Conservation (phyloP, 108 stramenopile species). For the Cyclotella kingstonii region DNA sequence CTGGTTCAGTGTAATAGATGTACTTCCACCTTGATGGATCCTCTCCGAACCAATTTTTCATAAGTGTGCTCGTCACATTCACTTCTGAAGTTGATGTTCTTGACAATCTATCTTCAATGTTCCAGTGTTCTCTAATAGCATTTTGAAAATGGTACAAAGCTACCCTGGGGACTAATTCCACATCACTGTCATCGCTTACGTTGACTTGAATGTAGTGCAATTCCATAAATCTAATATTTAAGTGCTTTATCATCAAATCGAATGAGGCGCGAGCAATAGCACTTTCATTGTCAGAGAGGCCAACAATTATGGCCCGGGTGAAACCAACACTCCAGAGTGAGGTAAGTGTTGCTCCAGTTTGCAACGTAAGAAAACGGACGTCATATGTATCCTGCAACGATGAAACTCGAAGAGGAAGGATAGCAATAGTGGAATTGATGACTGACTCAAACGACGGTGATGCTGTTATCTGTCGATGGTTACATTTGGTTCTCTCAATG, state of each 20-base stretch:
- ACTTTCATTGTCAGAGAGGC: constrained; percentile 20
- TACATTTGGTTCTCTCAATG: constrained; percentile 1
- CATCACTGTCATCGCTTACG: not conserved
- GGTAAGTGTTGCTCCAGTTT: constrained; percentile 15
- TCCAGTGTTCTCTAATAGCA: not conserved
- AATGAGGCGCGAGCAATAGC: not conserved
- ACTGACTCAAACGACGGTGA: not conserved
- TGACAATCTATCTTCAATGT: not conserved
- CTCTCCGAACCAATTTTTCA: constrained; percentile 9
- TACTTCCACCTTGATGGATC: constrained; percentile 13
- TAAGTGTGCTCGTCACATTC: not conserved
- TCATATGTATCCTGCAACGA: constrained; percentile 1
- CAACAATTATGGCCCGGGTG: constrained; percentile 14
- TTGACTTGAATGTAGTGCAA: constrained; percentile 10
- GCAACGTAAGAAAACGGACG: constrained; percentile 1
- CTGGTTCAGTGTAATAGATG: constrained; percentile 27
- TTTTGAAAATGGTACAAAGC: constrained; percentile 6
- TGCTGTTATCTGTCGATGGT: not conserved
- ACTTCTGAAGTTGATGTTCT: not conserved
- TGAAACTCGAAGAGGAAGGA: constrained; percentile 14
- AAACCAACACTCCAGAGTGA: constrained; percentile 14
- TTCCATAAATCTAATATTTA: constrained; percentile 13
- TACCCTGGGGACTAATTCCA: constrained; percentile 8
- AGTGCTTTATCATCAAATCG: constrained; percentile 3
- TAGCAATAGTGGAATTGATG: constrained; percentile 20